Base-by-base conservation (phyloP, 352 stramenopile species). In the Pythium chondricola region DNA sequence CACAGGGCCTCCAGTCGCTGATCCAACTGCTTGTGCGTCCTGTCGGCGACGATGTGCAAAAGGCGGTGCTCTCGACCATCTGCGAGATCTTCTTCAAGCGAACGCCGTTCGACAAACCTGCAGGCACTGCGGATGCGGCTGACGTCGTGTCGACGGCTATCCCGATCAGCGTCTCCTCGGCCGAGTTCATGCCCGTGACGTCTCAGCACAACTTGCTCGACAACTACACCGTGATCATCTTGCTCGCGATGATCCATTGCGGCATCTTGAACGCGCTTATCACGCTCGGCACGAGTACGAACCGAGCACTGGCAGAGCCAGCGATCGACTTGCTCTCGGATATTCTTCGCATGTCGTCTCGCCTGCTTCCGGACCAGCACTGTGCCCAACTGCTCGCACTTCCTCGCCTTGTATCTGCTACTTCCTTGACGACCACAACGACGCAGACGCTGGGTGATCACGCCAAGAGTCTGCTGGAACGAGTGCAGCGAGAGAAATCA, bases 81-180 rank as follows among this genome's bases (percentile, higher is more conserved):
- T 94, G 83, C 37, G 83, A 94, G 56, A 89, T 94, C 33, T 94
- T 94, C 50, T 92, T 91, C 61, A 93, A 91, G 60, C 82, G 77
- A 22, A 87, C 79, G 7, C 66, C 74, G 16, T 89, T 93, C 47
- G 79, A 93, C 67, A 89, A 88, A 59, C 22, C 36, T 0, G 6
- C 43, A 5, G 56, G 48, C 0, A 66, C 54, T 17, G 52, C 57
- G 3, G 48, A 65, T 0, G 59, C 74, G 13, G 58, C 48, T 26
- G 63, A 81, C n/a, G 56, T 65, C 3, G 60, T 67, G 1, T 63
- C 65, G 2, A 66, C 71, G 13, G 72, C 71, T 24, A 73, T 88
- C n/a, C 69, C 75, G 8, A 82, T 87, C 52, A 89, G 66, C 38
- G 44, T 90, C 5, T 82, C 77, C 14, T 85, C 75, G 16, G 68